phyloP scores from a whole-genome alignment of 2,329 filamentous ascomycete species.

The Mollisiaceae sp. region DNA sequence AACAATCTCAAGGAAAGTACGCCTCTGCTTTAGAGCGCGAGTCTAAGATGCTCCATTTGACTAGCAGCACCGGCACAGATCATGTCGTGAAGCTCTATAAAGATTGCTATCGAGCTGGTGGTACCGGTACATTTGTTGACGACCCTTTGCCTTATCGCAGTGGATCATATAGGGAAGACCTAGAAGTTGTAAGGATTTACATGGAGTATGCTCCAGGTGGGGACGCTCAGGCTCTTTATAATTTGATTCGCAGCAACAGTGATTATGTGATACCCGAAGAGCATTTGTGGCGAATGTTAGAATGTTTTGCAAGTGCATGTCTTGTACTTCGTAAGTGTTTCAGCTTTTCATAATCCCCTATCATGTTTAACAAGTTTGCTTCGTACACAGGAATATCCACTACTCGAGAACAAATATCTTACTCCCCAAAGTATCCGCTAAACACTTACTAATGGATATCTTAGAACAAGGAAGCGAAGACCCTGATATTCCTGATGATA shows the following conservation, averaged over 20 bases:
- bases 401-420: not conserved
- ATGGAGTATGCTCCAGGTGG: not conserved
- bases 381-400: no score
- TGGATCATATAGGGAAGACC: not conserved
- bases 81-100: conserved; percentile 6
- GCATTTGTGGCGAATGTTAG: conserved; percentile 3
- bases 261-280: conserved; percentile 4
- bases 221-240: not conserved
- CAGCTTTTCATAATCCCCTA: not conserved
- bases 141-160: not conserved
- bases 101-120: not conserved
- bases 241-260: not conserved
- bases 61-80: not conserved
- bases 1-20: not conserved
- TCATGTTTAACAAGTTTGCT: no score
- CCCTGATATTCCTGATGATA: not conserved
- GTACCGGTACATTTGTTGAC: not conserved
- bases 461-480: not conserved
- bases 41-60: not conserved
- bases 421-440: not conserved
- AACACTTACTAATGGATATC: not conserved
- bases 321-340: not conserved
- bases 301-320: not conserved
- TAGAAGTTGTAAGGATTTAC: not conserved
- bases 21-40: not conserved